These are phyloP conservation scores for Trichosporon sp. DNA, from an alignment of 1,284 basidiomycete genomes.

Conservation along the genomic window DNA sequence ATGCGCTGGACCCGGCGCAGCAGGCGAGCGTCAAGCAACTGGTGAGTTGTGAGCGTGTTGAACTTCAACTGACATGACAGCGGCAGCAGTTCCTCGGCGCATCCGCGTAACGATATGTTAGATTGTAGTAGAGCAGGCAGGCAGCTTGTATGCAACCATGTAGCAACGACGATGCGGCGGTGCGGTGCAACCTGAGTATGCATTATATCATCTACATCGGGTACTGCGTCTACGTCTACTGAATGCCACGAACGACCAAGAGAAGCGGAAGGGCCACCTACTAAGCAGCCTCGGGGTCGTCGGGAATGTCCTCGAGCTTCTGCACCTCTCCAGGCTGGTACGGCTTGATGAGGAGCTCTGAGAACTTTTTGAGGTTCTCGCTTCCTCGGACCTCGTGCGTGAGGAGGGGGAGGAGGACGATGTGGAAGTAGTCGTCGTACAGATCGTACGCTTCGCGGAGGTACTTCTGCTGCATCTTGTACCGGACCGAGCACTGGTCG, in stretches of 20 bases:
- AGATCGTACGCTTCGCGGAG: slow-evolving; percentile 88
- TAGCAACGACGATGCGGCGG: neutral
- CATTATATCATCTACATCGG: neutral
- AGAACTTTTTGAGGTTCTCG: slow-evolving; percentile 84
- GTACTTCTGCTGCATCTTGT: slow-evolving; percentile 98
- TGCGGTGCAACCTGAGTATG: neutral
- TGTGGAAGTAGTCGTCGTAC: slow-evolving; percentile 96
- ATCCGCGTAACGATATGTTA: neutral
- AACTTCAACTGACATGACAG: slow-evolving; percentile 24
- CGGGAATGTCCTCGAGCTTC: slow-evolving; percentile 3
- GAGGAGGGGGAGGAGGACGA: slow-evolving; percentile 81
- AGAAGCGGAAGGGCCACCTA: no score
- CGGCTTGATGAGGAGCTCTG: slow-evolving; percentile 49
- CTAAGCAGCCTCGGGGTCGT: neutral
- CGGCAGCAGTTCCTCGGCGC: slow-evolving; percentile 42
- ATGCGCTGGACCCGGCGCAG: slow-evolving; percentile 72
- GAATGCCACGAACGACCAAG: no score
- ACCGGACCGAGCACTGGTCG: slow-evolving; percentile 87
- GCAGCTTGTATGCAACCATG: neutral
- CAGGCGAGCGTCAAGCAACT: slow-evolving; percentile 77
- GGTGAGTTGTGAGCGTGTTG: slow-evolving; percentile 52
- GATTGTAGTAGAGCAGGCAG: neutral
- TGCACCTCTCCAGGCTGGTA: slow-evolving; percentile 11
- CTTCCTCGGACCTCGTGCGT: slow-evolving; percentile 96
- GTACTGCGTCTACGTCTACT: neutral